Evolutionary conservation across 2,329 filamentous ascomycete species (phyloP).

Genomic region (Chaetomiaceae sp.): DNA sequence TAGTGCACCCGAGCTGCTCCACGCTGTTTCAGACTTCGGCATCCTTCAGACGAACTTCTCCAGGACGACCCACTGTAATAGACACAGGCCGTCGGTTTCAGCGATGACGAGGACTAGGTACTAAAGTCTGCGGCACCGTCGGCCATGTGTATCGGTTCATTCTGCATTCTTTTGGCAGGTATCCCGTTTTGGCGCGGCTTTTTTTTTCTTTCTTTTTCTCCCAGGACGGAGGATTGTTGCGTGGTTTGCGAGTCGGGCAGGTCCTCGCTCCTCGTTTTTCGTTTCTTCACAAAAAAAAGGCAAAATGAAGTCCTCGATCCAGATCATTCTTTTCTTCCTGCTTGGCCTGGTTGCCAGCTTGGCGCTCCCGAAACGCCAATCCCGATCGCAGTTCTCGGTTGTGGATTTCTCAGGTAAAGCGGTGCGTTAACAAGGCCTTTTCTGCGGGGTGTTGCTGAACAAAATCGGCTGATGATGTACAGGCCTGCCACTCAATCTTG

Average conservation of each 20-base stretch:
- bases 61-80: not conserved
- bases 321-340: slow-evolving; percentile 10
- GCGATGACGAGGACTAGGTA: too few species aligned
- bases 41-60: slow-evolving; percentile 6
- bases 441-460: too few species aligned
- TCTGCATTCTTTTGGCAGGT: not conserved
- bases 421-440: not conserved
- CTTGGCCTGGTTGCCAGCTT: slow-evolving; percentile 18
- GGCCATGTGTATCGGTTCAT: too few species aligned
- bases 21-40: slow-evolving; percentile 2
- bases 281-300: too few species aligned
- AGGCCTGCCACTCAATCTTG: slow-evolving; percentile 21
- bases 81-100: too few species aligned
- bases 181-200: not conserved
- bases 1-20: not conserved
- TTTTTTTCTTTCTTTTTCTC: not conserved
- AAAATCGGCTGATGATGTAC: not conserved
- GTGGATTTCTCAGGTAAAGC: slow-evolving; percentile 5
- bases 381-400: not conserved
- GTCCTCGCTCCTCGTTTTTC: not conserved
- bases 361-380: slow-evolving; percentile 7
- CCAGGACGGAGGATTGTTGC: not conserved
- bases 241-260: not conserved
- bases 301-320: slow-evolving; percentile 15
- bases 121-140: too few species aligned